Base-by-base conservation (phyloP, 768 basidiomycete species). In the Pleurotus salmoneostramineus region DNA sequence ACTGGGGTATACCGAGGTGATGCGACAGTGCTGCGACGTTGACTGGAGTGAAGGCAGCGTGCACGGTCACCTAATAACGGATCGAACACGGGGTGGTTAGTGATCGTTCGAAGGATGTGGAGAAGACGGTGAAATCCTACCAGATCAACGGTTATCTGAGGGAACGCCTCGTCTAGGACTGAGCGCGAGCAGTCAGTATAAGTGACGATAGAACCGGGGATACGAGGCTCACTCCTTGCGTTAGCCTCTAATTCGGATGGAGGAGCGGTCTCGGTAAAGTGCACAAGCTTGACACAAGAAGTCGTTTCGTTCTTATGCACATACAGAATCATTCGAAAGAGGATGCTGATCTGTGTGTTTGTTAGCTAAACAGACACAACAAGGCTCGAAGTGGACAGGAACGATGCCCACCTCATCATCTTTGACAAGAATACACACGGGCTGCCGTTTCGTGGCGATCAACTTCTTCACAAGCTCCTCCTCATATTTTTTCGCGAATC, bases 231-330 rank as follows among this genome's bases (percentile, higher is more conserved):
- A 83, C 85, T 83, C 65, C 83, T 87, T 34, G 80, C 76, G 64
- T 90, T 91, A 4, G 87, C 85, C 65, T 86, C 88, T 62, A 91
- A 69, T 63, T 91, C 89, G 0, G 84, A 84, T 0, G 89, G 89
- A 27, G 84, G 73, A 0, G 76, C 78, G 11, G 70, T 69, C 33
- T 80, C 81, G 21, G 79, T 74, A 63, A 88, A 89, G 63, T 89
- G 87, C 3, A 89, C 76, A 10, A 91, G 78, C 69, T 88, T 88
- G 56, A 91, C 63, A 62, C 81, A 77, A 0, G 85, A 79, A 0
- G 89, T 91, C 62, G 85, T 83, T 67, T 91, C 89, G 62, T 88
- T 90, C 57, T 76, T 73, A 43, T 74, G 71, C 2, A 89, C 85
- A 61, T 91, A 91, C 10, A 84, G 69, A 32, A 89, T 74, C 77